Conservation (phyloP, 2,329 filamentous ascomycete genomes). For the Pseudocercospora fijiensis region DNA sequence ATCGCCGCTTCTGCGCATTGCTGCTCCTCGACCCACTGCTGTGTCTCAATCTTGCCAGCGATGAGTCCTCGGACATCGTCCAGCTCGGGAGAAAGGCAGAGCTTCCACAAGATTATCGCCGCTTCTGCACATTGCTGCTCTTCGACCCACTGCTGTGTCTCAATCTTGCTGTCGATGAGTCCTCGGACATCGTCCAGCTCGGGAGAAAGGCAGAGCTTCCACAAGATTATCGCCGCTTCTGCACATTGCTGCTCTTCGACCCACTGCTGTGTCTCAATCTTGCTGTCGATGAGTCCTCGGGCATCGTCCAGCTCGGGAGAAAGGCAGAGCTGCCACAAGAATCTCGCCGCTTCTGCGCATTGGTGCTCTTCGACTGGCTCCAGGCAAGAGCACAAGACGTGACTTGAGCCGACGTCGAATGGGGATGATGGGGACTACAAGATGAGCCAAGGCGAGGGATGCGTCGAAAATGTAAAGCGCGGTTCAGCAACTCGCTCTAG, state of each 20-base stretch:
- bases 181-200: background rate
- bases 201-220: too few species aligned
- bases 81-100: too few species aligned
- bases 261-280: background rate
- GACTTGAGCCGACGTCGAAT: too few species aligned
- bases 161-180: background rate
- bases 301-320: background rate
- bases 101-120: background rate
- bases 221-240: background rate
- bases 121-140: background rate
- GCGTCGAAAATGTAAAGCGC: too few species aligned
- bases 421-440: too few species aligned
- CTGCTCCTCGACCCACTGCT: background rate
- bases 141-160: background rate
- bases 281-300: background rate
- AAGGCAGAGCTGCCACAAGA: too few species aligned
- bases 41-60: background rate
- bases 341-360: background rate
- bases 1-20: background rate
- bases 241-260: background rate
- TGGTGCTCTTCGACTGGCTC: background rate
- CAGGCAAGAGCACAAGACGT: too few species aligned
- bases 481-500: too few species aligned
- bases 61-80: background rate
- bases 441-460: too few species aligned